Evolutionary conservation across 2,329 filamentous ascomycete species (phyloP).

Genomic region (Ophiostoma australiae): DNA sequence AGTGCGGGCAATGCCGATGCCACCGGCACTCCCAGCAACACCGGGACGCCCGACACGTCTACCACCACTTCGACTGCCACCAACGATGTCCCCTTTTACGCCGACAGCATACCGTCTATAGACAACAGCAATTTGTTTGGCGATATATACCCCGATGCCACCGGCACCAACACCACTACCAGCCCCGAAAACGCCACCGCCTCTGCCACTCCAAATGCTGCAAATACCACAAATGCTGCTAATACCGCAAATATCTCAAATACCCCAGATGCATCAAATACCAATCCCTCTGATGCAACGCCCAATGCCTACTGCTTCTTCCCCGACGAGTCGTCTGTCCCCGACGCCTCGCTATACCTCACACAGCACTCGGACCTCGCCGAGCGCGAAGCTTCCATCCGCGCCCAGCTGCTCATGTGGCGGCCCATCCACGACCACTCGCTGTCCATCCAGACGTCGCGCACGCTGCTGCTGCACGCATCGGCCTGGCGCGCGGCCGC

Average conservation of each 20-base stretch:
- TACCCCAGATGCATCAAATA: not conserved
- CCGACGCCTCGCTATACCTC: conserved; percentile 15
- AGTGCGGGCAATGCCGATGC: not conserved
- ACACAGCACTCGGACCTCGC: conserved; percentile 17
- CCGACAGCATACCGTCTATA: not conserved
- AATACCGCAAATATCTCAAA: too few species aligned
- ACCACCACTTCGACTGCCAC: not conserved
- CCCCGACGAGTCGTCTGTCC: conserved; percentile 8
- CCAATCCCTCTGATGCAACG: not conserved
- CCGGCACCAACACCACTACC: not conserved
- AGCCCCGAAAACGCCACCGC: conserved; percentile 9
- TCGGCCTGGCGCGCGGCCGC: conserved; percentile 25
- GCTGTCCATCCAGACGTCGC: conserved; percentile 23
- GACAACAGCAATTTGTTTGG: not conserved
- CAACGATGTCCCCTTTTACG: not conserved
- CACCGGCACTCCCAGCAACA: not conserved
- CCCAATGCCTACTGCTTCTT: conserved; percentile 10
- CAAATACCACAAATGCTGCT: too few species aligned
- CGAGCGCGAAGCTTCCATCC: conserved; percentile 21
- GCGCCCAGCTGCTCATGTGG: conserved; percentile 25
- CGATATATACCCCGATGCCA: not conserved
- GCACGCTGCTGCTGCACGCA: conserved; percentile 25
- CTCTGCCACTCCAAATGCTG: not conserved
- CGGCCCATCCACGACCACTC: conserved; percentile 24
- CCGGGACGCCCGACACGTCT: not conserved